Conservation (phyloP, 345 rosid genomes). For the Euphorbia tirucalli region DNA sequence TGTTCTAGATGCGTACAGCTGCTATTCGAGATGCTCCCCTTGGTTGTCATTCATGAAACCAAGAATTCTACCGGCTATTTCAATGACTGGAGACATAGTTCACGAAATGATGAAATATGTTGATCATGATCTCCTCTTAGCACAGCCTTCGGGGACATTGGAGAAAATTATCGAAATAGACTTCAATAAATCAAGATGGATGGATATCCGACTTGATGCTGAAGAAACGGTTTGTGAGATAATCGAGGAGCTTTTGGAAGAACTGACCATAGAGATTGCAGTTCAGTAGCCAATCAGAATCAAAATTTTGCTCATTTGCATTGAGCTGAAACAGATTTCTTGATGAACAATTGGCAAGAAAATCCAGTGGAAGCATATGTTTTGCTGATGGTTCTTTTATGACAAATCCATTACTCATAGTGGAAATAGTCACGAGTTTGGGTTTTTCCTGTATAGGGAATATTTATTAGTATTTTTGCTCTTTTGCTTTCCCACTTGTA, state of each 20-base stretch:
- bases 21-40: slow-evolving; percentile 39
- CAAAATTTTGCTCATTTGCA: not conserved
- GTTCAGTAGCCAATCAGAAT: slow-evolving; percentile 25
- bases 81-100: slow-evolving; percentile 25
- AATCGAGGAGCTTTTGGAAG: slow-evolving; percentile 50
- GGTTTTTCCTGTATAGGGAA: too few species aligned
- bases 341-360: not conserved
- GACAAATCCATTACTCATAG: too few species aligned
- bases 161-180: slow-evolving; percentile 49
- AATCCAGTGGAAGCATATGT: not conserved
- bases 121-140: slow-evolving; percentile 40
- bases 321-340: not conserved
- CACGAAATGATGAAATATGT: slow-evolving; percentile 47
- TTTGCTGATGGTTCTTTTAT: too few species aligned
- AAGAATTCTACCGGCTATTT: slow-evolving; percentile 15
- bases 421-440: too few species aligned
- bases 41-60: slow-evolving; percentile 37
- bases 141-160: slow-evolving; percentile 26
- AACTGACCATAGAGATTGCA: slow-evolving; percentile 41
- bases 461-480: too few species aligned
- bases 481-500: too few species aligned
- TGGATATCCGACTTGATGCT: slow-evolving; percentile 35
- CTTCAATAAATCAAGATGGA: slow-evolving; percentile 53
- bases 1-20: slow-evolving; percentile 39
- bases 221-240: slow-evolving; percentile 49